Evolutionary conservation across 176 grass and related monocot species (phyloP), one percentile per base, ranked within the genome.

Genomic region (Avena insularis): DNA sequence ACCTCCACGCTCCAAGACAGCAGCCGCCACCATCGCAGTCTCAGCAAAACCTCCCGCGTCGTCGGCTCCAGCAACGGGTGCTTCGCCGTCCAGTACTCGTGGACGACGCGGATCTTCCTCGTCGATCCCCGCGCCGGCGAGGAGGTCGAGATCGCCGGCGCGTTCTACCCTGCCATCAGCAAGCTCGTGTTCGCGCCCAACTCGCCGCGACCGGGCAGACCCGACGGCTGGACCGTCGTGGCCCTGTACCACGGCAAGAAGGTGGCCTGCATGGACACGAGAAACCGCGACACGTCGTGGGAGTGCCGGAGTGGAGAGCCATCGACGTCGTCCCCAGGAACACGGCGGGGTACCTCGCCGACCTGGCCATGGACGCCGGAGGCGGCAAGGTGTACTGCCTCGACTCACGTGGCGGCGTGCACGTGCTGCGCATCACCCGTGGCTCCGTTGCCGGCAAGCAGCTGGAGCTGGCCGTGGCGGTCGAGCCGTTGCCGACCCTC

Each of bases 131-230:
- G 61, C 43, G 0, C 43, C 12, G 13, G 23, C 5, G 63, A 27
- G 47, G 14, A 40, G 6, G 3, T 79, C 74, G 3, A 75, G 21
- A 4, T 45, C 4, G 43, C 7, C 4, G 7, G 43, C 43, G 5
- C 7, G 7, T 4, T 45, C 43, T 45, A 45, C 43, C 43, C 43
- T 45, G 4, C 5, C 43, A 5, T 45, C 5, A 4, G 43, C 40
- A 89, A 84, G 74, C 1, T 79, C 51, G 64, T 79, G 43, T 79
- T 89, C 43, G 45, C 75, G 63, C 87, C 87, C 0, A 9, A 79
- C 14, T 2, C 43, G 43, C 43, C 43, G 7, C 5, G 2, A 29
- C 29, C 29, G 29, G 29, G 29, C 43, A 45, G 43, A 45, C 43
- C 9, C 1, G 12, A 19, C 1, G 40, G 60, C 74, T 38, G 56